A percentile compares a stretch with the other conserved stretches of the same genome.
These are phyloP conservation scores for Psidium friedrichsthalianum DNA, from an alignment of 345 rosid species.

Conservation along the genomic window DNA sequence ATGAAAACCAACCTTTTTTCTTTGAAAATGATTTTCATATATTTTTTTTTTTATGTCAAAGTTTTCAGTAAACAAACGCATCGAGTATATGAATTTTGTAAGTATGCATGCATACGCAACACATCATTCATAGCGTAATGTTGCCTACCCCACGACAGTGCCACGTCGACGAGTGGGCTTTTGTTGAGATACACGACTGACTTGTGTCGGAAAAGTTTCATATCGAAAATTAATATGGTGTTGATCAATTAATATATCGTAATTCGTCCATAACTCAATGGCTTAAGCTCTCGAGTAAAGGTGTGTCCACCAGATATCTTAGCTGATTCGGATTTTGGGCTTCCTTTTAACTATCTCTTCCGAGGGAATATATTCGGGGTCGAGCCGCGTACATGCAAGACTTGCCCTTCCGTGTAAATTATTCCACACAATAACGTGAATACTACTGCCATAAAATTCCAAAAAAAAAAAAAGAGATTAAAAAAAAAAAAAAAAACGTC, in stretches of 20 bases:
- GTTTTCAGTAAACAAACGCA: neutral
- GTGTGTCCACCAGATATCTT: too few relatives aligned
- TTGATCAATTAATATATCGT: too few relatives aligned
- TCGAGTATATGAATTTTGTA: too few relatives aligned
- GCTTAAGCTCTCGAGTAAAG: too few relatives aligned
- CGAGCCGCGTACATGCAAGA: neutral
- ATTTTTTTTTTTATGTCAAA: neutral
- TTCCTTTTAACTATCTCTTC: too few relatives aligned
- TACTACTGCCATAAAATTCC: neutral
- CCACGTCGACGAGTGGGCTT: neutral
- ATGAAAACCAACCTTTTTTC: neutral
- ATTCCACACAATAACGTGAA: neutral
- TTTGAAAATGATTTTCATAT: neutral
- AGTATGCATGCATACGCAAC: neutral
- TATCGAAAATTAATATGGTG: too few relatives aligned
- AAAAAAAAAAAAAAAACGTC: neutral
- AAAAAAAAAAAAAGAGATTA: neutral
- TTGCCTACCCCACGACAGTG: too few relatives aligned
- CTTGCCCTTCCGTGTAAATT: neutral
- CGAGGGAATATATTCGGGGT: neutral
- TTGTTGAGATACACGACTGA: too few relatives aligned
- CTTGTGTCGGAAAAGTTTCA: too few relatives aligned
- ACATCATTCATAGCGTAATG: rapidly evolving
- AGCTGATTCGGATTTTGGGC: too few relatives aligned
- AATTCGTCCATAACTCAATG: too few relatives aligned